Percentiles rank a stretch among this genome's conserved stretches.
phyloP scores from a whole-genome alignment of 2,329 filamentous ascomycete genomes.

The Blumeria hordei region DNA sequence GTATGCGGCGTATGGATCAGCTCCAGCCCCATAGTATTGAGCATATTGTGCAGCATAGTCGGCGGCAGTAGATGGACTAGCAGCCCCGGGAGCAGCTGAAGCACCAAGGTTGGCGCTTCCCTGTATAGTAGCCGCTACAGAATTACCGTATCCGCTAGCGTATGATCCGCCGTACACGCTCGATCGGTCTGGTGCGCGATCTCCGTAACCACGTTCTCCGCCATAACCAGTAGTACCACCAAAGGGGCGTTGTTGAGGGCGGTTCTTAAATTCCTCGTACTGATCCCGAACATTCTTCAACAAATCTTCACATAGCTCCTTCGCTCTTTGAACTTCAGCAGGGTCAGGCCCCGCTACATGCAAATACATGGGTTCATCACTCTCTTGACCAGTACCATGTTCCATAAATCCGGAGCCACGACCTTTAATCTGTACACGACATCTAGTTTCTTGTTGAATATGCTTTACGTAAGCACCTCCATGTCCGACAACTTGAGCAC shows the following conservation, averaged over 20 bases:
- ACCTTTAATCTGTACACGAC: conserved; percentile 94
- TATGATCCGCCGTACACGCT: conserved; percentile 18
- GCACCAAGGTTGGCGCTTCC: conserved; percentile 15
- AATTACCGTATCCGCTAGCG: conserved; percentile 19
- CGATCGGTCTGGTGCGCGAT: conserved; percentile 23
- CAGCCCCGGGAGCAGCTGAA: conserved; percentile 20
- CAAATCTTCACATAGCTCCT: conserved; percentile 71
- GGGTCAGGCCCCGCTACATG: conserved; percentile 84
- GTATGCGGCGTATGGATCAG: conserved; percentile 74
- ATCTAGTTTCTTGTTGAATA: conserved; percentile 85
- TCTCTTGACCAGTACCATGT: conserved; percentile 64
- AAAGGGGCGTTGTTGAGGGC: conserved; percentile 38
- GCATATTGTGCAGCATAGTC: conserved; percentile 68
- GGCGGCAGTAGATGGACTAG: conserved; percentile 20
- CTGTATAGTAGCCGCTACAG: conserved; percentile 11
- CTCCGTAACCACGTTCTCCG: conserved; percentile 24
- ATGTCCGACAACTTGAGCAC: conserved; percentile 85
- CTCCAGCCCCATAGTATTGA: conserved; percentile 44
- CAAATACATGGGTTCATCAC: conserved; percentile 88
- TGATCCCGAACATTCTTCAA: conserved; percentile 68
- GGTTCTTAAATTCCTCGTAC: conserved; percentile 76
- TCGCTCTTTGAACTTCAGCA: conserved; percentile 64
- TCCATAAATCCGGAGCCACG: conserved; percentile 89
- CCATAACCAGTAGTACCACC: conserved; percentile 21
- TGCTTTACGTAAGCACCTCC: conserved; percentile 94